Percentiles rank a stretch among this genome's conserved stretches.
These are phyloP conservation scores for Pythium monospermum DNA, from an alignment of 352 stramenopile species.

Conservation along the genomic window DNA sequence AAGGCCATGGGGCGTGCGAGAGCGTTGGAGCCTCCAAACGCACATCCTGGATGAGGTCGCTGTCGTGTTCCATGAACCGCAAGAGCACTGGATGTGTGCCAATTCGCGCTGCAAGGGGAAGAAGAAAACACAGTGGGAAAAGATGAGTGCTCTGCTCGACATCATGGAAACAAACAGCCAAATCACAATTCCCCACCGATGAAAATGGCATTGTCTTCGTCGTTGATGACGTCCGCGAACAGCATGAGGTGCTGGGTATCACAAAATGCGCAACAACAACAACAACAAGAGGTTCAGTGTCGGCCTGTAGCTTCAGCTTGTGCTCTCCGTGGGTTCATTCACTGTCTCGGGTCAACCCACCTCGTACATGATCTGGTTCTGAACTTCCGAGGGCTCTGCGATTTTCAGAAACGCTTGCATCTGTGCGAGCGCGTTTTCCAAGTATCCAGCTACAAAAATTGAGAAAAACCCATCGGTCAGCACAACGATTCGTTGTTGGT, in stretches of 20 bases:
- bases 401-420: constrained; percentile 43
- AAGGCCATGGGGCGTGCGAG: not conserved
- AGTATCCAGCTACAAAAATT: constrained; percentile 45
- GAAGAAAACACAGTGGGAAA: not conserved
- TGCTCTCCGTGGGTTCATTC: too few relatives aligned
- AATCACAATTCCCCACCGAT: constrained; percentile 31
- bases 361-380: constrained; percentile 37
- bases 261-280: not conserved
- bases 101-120: constrained; percentile 47
- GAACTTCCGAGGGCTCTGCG: constrained; percentile 19
- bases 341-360: constrained; percentile 22
- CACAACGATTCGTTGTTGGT: too few relatives aligned
- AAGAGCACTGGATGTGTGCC: constrained; percentile 62
- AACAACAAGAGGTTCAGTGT: not conserved
- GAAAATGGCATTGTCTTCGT: constrained; percentile 82
- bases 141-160: not conserved
- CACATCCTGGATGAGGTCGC: constrained; percentile 73
- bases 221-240: constrained; percentile 48
- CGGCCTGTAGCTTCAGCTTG: too few relatives aligned
- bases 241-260: constrained; percentile 31
- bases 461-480: too few relatives aligned
- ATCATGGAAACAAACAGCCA: not conserved
- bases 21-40: not conserved
- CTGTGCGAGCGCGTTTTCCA: constrained; percentile 42
- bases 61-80: constrained; percentile 74